Base-by-base conservation (phyloP, 768 basidiomycete species). In the Filobasidium floriforme region DNA sequence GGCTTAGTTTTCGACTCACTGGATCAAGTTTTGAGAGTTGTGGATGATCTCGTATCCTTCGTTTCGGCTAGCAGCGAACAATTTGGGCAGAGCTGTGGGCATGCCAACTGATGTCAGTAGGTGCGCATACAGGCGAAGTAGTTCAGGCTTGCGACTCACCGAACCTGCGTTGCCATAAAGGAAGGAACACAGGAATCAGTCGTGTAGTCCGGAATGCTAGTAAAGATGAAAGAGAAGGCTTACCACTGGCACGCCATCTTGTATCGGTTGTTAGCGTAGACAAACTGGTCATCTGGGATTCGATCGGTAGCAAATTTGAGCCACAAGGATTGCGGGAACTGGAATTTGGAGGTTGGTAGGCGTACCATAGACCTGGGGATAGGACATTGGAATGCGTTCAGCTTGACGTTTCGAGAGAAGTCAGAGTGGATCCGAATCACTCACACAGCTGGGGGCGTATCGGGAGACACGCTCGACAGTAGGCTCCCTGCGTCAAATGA, bases 221-320 rank as follows among this genome's bases (percentile, higher is more conserved):
- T 9, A 9, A 9, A 22, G 46, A 5, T 12, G 46, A 14, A 14
- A 49, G 46, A 22, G 5, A 14, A 22, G 22, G 46, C 18, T 63
- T 80, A 81, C 80, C 80, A 80, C 69, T 80, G 80, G 15, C 80
- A 76, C 7, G 77, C 78, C 77, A 80, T 79, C 26, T 57, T 57
- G 54, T 24, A 57, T 57, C 54, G 54, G 54, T 57, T 57, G 66
- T 77, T 79, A 14, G 80, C 80, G 70, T 80, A 81, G 12, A 81
- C 80, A 68, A 81, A 80, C 72, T 80, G 80, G 64, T 76, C 75
- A 66, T 76, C 73, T 49, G 22, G 5, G 14, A 49, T 15, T 22
- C 18, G 5, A 18, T 14, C 4, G 14, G 22, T 4, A 14, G 46
- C 5, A 49, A 4, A 22, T 18, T 4, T 18, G 12, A 49, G 15